Evolutionary conservation across 2,329 filamentous ascomycete genomes (phyloP).

Genomic region (Chrysosporium queenslandicum): DNA sequence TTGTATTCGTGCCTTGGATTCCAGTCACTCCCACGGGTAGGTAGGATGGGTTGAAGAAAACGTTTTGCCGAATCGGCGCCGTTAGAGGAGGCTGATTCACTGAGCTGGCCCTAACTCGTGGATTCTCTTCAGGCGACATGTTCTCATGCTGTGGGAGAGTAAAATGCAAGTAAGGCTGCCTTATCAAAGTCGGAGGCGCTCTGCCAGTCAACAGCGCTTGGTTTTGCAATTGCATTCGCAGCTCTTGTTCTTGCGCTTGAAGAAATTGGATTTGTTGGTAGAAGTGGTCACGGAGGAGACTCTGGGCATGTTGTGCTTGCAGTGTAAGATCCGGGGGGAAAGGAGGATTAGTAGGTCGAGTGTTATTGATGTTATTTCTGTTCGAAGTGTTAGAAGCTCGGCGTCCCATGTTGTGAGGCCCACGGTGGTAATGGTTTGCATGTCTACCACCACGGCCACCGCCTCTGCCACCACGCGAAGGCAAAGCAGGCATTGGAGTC

Average conservation of each 20-base stretch:
- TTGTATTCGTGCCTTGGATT: slow-evolving; percentile 34
- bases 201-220: slow-evolving; percentile 36
- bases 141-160: slow-evolving; percentile 31
- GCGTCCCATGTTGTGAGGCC: slow-evolving; percentile 38
- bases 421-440: slow-evolving; percentile 40
- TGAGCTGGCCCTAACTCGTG: slow-evolving; percentile 31
- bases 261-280: slow-evolving; percentile 43
- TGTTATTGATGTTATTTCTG: slow-evolving; percentile 31
- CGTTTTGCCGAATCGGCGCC: slow-evolving; percentile 25
- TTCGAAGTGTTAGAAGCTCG: slow-evolving; percentile 50
- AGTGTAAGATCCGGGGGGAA: slow-evolving; percentile 23
- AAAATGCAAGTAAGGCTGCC: slow-evolving; percentile 34
- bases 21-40: slow-evolving; percentile 30
- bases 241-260: slow-evolving; percentile 42
- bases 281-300: slow-evolving; percentile 40
- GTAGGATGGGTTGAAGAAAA: slow-evolving; percentile 30
- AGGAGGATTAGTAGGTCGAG: slow-evolving; percentile 34
- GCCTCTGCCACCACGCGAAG: slow-evolving; percentile 42
- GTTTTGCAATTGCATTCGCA: slow-evolving; percentile 40
- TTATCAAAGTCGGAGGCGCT: slow-evolving; percentile 32
- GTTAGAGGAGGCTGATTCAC: slow-evolving; percentile 29
- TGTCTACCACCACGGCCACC: slow-evolving; percentile 43
- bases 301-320: slow-evolving; percentile 38
- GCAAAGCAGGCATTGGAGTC: slow-evolving; percentile 30
- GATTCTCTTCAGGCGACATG: slow-evolving; percentile 27